A percentile compares a stretch with the other conserved stretches of the same genome.
These are phyloP conservation scores for Tolypocladium sp. DNA, from an alignment of 2,329 filamentous ascomycete genomes.

Conservation along the genomic window DNA sequence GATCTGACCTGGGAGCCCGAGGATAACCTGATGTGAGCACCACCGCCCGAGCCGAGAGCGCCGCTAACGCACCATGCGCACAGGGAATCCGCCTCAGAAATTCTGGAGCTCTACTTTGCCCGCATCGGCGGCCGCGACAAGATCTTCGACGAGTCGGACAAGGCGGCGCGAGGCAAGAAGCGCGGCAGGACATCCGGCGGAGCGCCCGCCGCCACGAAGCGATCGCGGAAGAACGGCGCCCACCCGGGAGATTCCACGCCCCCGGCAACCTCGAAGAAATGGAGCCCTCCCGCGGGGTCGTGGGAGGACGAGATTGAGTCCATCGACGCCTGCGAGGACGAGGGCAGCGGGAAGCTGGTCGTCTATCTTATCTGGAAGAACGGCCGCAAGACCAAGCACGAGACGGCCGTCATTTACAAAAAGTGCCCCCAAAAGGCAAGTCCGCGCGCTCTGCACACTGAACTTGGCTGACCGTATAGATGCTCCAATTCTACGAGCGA, in stretches of 20 bases:
- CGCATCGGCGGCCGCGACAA: constrained; percentile 53
- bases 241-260: constrained; percentile 41
- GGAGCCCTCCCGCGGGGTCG: constrained; percentile 60
- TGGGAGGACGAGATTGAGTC: constrained; percentile 68
- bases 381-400: constrained; percentile 64
- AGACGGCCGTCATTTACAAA: constrained; percentile 57
- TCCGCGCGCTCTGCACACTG: background rate
- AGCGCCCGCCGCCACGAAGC: constrained; percentile 31
- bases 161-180: constrained; percentile 46
- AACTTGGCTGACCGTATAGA: constrained; percentile 25
- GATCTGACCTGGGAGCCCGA: constrained; percentile 77
- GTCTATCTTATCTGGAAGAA: constrained; percentile 70
- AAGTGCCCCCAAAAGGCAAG: constrained; percentile 70
- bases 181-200: constrained; percentile 38
- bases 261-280: constrained; percentile 37
- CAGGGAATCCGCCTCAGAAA: constrained; percentile 48
- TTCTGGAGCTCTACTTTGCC: constrained; percentile 56
- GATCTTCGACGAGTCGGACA: constrained; percentile 41
- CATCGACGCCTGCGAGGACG: constrained; percentile 66
- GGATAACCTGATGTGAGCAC: constrained; percentile 40
- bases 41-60: background rate
- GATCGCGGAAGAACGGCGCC: constrained; percentile 35
- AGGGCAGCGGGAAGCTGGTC: constrained; percentile 46
- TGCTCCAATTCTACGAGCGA: constrained; percentile 50
- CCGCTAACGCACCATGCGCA: background rate